phyloP scores from a whole-genome alignment of 805 yeast species.

The Metschnikowia cerradonensis region DNA sequence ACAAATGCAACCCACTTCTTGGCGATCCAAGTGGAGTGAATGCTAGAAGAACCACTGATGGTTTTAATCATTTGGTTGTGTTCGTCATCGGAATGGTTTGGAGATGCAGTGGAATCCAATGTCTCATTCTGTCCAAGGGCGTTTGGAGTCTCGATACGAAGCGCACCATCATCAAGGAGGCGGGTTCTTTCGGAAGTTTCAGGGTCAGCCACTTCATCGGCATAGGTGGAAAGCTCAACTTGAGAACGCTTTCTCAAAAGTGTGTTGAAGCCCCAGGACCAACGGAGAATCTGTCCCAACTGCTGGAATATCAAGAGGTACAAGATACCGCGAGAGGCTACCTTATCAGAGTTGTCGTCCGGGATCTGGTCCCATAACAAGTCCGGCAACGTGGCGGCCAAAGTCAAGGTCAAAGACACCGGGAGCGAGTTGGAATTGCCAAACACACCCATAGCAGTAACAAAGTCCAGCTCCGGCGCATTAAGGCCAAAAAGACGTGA shows the following conservation, averaged over 20 bases:
- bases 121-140: neutral
- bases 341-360: constrained; percentile 61
- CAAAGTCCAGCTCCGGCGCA: constrained; percentile 79
- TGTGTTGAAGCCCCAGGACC: constrained; percentile 86
- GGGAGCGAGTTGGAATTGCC: constrained; percentile 95
- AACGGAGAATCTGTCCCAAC: constrained; percentile 74
- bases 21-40: neutral
- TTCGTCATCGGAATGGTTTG: neutral
- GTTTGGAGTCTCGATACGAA: constrained; percentile 5
- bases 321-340: constrained; percentile 74
- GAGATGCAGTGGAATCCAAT: neutral
- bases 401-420: constrained; percentile 79
- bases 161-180: constrained; percentile 6
- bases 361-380: constrained; percentile 71
- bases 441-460: constrained; percentile 94
- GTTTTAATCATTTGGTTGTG: neutral
- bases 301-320: constrained; percentile 76
- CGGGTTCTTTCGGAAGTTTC: neutral
- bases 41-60: neutral
- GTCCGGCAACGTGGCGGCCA: constrained; percentile 72
- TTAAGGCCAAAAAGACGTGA: constrained; percentile 55
- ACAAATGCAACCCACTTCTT: constrained; percentile 4
- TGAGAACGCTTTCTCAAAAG: constrained; percentile 51
- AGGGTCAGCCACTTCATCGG: neutral
- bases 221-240: constrained; percentile 25